Evolutionary conservation across 768 basidiomycete species (phyloP), one percentile per base, ranked within the genome.

Genomic region (Calocybe cyanea): DNA sequence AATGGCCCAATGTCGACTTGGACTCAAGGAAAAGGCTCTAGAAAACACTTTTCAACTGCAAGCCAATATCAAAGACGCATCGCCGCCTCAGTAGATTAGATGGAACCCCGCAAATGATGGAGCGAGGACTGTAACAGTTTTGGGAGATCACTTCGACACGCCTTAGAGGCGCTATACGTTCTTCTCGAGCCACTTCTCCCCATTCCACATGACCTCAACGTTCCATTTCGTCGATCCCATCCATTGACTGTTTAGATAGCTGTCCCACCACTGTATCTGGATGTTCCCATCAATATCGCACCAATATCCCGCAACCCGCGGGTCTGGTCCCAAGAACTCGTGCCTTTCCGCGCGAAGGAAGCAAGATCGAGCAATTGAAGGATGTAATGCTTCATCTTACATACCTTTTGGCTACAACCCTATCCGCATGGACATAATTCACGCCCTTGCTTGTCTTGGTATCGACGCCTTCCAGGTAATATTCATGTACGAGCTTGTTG

Each of bases 211-310:
- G 7, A 69, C 63, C 19, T 65, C 65, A 23, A 70, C 53, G 36
- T 56, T 56, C 72, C 72, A 74, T 55, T 70, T 70, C 25, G 63
- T 57, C 34, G 60, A 60, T 33, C 67, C 70, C 58, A 67, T 63
- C 71, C 71, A 74, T 46, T 69, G 69, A 42, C 72, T 70, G 25
- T 61, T 57, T 38, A 74, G 51, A 52, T 70, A 74, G 30, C 54
- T 63, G 48, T 74, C 71, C 69, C 69, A 72, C 67, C 68, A 73
- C 45, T 63, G 65, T 44, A 74, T 61, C 47, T 69, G 68, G 15
- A 71, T 53, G 20, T 71, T 67, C 7, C 70, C 71, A 21, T 57
- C 54, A 2, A 54, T 46, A 46, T 72, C 71, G 7, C 64, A 55
- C 23, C 51, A 60, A 50, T 69, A 74, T 5, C 71, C 71, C 7